These are phyloP conservation scores for Eucalyptus curtisii DNA, from an alignment of 345 rosid species.

Conservation along the genomic window DNA sequence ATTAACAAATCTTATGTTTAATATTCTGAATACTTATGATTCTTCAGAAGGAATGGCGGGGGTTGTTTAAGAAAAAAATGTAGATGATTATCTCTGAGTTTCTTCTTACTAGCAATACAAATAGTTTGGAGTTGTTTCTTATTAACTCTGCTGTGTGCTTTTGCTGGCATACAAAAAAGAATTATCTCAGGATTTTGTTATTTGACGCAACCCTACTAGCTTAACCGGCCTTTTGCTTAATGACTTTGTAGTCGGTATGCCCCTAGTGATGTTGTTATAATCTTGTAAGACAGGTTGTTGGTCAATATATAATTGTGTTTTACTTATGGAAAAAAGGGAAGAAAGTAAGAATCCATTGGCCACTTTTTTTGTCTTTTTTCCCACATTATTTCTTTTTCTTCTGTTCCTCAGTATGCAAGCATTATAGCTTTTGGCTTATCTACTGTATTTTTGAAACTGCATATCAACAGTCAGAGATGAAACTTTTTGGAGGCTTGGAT, in stretches of 20 bases:
- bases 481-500: slow-evolving; percentile 70
- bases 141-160: background rate
- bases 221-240: background rate
- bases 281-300: background rate
- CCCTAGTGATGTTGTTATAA: background rate
- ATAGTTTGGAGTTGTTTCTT: background rate
- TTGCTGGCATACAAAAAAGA: background rate
- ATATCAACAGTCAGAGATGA: slow-evolving; percentile 79
- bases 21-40: background rate
- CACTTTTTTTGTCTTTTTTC: background rate
- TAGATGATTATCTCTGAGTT: background rate
- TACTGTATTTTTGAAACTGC: background rate
- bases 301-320: background rate
- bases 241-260: background rate
- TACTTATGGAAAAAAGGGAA: background rate
- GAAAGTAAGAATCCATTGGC: background rate
- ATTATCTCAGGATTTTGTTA: background rate
- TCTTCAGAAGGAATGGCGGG: background rate
- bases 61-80: background rate
- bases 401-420: background rate
- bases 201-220: background rate
- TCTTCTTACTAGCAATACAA: background rate
- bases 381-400: background rate
- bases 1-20: background rate
- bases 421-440: background rate